Conservation (phyloP, 352 stramenopile species). For the Pythium dissotocum region DNA sequence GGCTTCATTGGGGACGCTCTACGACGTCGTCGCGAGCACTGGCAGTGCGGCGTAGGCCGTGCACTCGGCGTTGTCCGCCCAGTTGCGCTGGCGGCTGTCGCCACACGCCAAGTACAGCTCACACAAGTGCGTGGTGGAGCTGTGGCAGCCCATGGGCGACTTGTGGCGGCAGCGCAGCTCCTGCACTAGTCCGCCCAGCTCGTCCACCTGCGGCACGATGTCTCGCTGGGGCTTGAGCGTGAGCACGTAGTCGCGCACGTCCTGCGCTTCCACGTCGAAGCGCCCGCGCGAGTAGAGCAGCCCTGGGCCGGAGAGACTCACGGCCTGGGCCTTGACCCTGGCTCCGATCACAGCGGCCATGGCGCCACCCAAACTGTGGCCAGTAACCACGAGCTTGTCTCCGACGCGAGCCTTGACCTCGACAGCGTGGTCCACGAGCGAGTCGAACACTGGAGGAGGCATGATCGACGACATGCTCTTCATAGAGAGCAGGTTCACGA, state of each 20-base stretch:
- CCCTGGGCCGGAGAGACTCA: constrained; percentile 77
- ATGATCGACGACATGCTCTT: constrained; percentile 35
- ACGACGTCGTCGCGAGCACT: not conserved
- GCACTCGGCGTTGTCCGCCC: constrained; percentile 58
- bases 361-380: constrained; percentile 73
- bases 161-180: constrained; percentile 75
- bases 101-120: constrained; percentile 77
- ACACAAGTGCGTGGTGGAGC: constrained; percentile 70
- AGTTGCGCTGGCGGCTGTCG: constrained; percentile 61
- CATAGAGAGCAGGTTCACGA: constrained; percentile 39
- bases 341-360: constrained; percentile 79
- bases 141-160: constrained; percentile 70
- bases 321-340: constrained; percentile 67
- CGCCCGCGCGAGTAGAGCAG: constrained; percentile 72
- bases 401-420: constrained; percentile 44
- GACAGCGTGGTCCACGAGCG: constrained; percentile 55
- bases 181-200: constrained; percentile 74
- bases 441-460: constrained; percentile 60
- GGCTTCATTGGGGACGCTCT: not conserved
- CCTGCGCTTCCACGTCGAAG: constrained; percentile 58
- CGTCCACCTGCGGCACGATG: constrained; percentile 77
- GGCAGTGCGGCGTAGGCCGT: constrained; percentile 40
- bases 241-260: constrained; percentile 76
- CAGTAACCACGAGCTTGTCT: constrained; percentile 70
- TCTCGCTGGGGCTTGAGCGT: constrained; percentile 80